These are phyloP conservation scores for Ophiocordyceps camponoti-floridani DNA, from an alignment of 2,329 filamentous ascomycete species.

Conservation along the genomic window DNA sequence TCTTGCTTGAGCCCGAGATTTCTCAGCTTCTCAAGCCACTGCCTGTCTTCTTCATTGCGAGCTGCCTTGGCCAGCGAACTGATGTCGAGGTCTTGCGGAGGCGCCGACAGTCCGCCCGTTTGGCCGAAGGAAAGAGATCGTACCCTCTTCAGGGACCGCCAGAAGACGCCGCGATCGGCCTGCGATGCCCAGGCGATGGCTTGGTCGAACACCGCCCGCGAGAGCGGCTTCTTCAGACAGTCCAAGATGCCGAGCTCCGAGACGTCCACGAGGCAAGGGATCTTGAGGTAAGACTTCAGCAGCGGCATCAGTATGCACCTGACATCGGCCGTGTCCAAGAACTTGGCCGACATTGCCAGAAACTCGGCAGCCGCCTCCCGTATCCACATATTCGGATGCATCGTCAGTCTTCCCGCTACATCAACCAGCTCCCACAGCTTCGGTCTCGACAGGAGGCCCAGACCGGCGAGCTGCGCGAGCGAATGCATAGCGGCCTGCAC, in stretches of 20 bases:
- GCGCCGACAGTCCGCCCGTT: slow-evolving; percentile 30
- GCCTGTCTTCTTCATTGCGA: slow-evolving; percentile 83
- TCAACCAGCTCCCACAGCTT: slow-evolving; percentile 81
- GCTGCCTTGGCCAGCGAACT: slow-evolving; percentile 43
- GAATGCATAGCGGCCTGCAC: slow-evolving; percentile 81
- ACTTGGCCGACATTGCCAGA: slow-evolving; percentile 56
- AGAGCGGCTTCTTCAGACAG: slow-evolving; percentile 63
- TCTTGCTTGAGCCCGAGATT: slow-evolving; percentile 68
- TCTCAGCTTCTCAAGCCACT: slow-evolving; percentile 72
- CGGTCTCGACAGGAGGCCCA: slow-evolving; percentile 71
- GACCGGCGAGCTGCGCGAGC: slow-evolving; percentile 68
- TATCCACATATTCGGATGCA: slow-evolving; percentile 93
- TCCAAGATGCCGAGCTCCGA: slow-evolving; percentile 62
- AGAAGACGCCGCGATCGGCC: slow-evolving; percentile 67
- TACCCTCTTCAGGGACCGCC: slow-evolving; percentile 58
- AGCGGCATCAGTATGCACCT: slow-evolving; percentile 71
- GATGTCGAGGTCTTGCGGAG: slow-evolving; percentile 35
- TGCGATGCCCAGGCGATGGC: slow-evolving; percentile 74
- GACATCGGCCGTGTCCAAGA: slow-evolving; percentile 61
- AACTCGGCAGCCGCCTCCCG: slow-evolving; percentile 78
- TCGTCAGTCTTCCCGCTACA: slow-evolving; percentile 65
- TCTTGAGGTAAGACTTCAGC: slow-evolving; percentile 65
- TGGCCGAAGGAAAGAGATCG: slow-evolving; percentile 46
- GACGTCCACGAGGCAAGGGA: slow-evolving; percentile 45
- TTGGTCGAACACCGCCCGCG: slow-evolving; percentile 68